Evolutionary conservation across 129 eudicot genomes (phyloP).

Genomic region (Flaveria linearis): DNA sequence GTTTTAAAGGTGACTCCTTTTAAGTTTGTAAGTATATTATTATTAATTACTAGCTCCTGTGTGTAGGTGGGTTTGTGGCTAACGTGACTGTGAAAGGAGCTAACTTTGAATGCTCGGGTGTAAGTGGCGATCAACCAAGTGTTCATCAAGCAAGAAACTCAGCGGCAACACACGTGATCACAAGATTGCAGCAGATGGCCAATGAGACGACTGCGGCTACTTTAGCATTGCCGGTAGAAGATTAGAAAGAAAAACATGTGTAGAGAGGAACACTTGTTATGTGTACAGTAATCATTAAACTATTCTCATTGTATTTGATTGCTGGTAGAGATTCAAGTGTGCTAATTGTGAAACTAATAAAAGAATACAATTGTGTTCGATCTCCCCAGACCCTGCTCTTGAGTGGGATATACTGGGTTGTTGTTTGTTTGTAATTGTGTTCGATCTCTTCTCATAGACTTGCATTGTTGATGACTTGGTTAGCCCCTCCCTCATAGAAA

Average conservation of each 20-base stretch:
- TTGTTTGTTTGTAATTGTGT: too few relatives aligned
- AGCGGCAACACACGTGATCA: conserved; percentile 48
- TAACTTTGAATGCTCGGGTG: conserved; percentile 51
- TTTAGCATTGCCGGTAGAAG: not conserved
- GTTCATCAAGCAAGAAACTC: conserved; percentile 50
- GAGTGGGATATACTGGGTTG: too few relatives aligned
- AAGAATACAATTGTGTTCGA: too few relatives aligned
- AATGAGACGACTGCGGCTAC: conserved; percentile 17
- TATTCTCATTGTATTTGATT: conserved; percentile 1
- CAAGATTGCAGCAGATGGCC: conserved; percentile 42
- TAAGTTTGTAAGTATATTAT: not conserved
- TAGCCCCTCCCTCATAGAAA: too few relatives aligned
- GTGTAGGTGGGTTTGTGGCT: conserved; percentile 50
- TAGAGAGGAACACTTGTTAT: conserved; percentile 14
- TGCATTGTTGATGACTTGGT: too few relatives aligned
- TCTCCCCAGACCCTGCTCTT: too few relatives aligned
- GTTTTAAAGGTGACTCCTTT: not conserved
- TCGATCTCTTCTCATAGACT: too few relatives aligned
- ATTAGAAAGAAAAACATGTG: not conserved
- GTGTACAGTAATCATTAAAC: not conserved
- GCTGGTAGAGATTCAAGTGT: conserved; percentile 9
- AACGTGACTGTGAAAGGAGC: conserved; percentile 46
- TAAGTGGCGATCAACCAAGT: conserved; percentile 32
- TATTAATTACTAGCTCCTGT: not conserved
- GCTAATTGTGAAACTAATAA: not conserved